Evolutionary conservation across 2,329 filamentous ascomycete species (phyloP), one percentile per base, ranked within the genome.

Genomic region (Gnomoniopsis sp.): DNA sequence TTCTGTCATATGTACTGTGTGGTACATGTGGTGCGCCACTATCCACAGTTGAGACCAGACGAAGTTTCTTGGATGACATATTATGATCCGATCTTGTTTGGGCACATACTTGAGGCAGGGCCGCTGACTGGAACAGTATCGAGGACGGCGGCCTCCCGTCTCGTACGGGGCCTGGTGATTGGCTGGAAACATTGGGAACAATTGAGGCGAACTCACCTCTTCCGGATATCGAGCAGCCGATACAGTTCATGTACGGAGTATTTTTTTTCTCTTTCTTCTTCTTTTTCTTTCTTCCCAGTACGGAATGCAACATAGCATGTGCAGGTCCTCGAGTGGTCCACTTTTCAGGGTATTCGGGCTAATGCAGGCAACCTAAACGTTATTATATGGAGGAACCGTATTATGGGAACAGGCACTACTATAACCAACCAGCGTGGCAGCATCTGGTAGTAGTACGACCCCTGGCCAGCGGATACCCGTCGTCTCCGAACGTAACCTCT

Each of bases 311-410:
- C 21, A n/a, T n/a, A n/a, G n/a, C n/a, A n/a, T n/a, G n/a, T 33
- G 38, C 49, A 48, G 41, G 33, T 15, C 43, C 17, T 26, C 46
- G 52, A 47, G 41, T 36, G 55, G 34, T 21, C 50, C 15, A 17
- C 55, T 33, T 54, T 55, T 41, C 33, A 57, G 19, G 55, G 30
- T 43, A 21, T 33, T 22, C 21, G 26, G 30, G 41, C 57, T 55
- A 51, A 46, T 47, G 47, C 57, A 47, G 52, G 47, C 36, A 51
- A 53, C 46, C 57, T 59, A 59, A 59, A 59, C 57, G 57, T 59
- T 59, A 59, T 59, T 59, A n/a, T n/a, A n/a, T 56, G 57, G 57
- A 59, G 57, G 57, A 55, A 48, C 57, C 57, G 57, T 53, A 55
- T n/a, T n/a, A n/a, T n/a, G n/a, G n/a, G n/a, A n/a, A n/a, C n/a